A percentile compares a stretch with the other conserved stretches of the same genome.
These are phyloP conservation scores for Fulvia fulva DNA, from an alignment of 2,329 filamentous ascomycete genomes.

Conservation along the genomic window DNA sequence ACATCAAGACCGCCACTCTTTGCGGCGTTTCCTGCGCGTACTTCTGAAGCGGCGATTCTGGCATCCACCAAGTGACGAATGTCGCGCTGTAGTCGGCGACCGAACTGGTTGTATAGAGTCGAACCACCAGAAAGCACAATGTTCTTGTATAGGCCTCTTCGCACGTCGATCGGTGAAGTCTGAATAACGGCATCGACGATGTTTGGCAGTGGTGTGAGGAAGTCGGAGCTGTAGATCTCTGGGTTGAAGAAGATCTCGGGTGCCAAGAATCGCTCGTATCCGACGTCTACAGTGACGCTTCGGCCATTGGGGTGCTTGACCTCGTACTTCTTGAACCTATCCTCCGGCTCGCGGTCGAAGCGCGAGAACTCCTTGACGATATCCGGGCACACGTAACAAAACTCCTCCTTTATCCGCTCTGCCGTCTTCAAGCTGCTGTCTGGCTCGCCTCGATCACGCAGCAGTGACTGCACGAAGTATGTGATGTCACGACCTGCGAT, in stretches of 20 bases:
- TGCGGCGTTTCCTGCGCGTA: constrained; percentile 76
- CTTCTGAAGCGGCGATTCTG: constrained; percentile 87
- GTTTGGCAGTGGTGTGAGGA: constrained; percentile 87
- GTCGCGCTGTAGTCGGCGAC: constrained; percentile 89
- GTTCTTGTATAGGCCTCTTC: constrained; percentile 97
- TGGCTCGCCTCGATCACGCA: constrained; percentile 92
- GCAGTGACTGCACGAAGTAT: constrained; percentile 94
- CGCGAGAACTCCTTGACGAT: constrained; percentile 97
- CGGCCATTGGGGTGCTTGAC: constrained; percentile 83
- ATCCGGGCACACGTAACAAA: constrained; percentile 97
- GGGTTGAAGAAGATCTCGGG: constrained; percentile 99
- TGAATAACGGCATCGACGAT: constrained; percentile 98
- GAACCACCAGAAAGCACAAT: constrained; percentile 97
- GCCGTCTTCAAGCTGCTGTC: constrained; percentile 97
- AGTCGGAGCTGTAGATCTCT: constrained; percentile 98
- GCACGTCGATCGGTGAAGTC: constrained; percentile 94
- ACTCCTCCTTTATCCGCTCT: constrained; percentile 97
- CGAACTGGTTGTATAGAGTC: constrained; percentile 98
- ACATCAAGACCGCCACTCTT: constrained; percentile 93
- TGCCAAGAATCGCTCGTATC: constrained; percentile 95
- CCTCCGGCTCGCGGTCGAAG: constrained; percentile 82
- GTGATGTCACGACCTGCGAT: constrained; percentile 98
- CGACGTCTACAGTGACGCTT: constrained; percentile 82
- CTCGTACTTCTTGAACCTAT: constrained; percentile 84
- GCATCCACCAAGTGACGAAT: constrained; percentile 95